Conservation (phyloP, 345 rosid species). For the Populus nigra region DNA sequence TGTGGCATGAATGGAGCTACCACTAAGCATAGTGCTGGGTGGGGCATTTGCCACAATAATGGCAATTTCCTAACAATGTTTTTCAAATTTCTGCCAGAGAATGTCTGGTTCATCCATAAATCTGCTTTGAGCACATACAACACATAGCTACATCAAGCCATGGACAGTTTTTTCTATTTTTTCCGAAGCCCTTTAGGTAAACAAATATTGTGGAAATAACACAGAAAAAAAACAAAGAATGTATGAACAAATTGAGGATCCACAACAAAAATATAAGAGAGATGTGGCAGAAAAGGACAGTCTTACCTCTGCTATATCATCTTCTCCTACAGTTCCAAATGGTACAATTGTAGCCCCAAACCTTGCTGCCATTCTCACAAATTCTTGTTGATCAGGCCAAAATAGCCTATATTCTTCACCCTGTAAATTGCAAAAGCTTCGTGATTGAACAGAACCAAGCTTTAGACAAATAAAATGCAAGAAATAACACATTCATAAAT, state of each 20-base stretch:
- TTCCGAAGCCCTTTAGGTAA: neutral
- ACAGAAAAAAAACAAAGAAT: neutral
- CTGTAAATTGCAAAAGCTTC: conserved; percentile 33
- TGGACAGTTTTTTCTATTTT: too few relatives aligned
- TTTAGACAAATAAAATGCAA: neutral
- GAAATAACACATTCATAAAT: neutral
- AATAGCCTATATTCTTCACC: conserved; percentile 65
- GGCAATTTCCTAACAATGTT: too few relatives aligned
- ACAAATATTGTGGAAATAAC: neutral
- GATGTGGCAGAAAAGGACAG: neutral
- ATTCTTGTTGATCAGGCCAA: conserved; percentile 73
- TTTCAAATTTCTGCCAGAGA: neutral
- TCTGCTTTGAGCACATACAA: neutral
- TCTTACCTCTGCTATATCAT: conserved; percentile 62
- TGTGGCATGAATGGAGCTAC: too few relatives aligned
- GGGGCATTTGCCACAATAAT: too few relatives aligned
- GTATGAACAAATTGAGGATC: neutral
- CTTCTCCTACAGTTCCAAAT: conserved; percentile 76
- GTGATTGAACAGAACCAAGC: neutral
- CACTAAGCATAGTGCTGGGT: too few relatives aligned
- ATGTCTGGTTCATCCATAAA: neutral
- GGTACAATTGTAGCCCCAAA: conserved; percentile 82
- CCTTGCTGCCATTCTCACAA: conserved; percentile 81
- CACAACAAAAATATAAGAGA: neutral
- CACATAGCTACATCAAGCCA: neutral